These are phyloP conservation scores for Pseudocercospora fuligena DNA, from an alignment of 2,329 filamentous ascomycete species.

Conservation along the genomic window DNA sequence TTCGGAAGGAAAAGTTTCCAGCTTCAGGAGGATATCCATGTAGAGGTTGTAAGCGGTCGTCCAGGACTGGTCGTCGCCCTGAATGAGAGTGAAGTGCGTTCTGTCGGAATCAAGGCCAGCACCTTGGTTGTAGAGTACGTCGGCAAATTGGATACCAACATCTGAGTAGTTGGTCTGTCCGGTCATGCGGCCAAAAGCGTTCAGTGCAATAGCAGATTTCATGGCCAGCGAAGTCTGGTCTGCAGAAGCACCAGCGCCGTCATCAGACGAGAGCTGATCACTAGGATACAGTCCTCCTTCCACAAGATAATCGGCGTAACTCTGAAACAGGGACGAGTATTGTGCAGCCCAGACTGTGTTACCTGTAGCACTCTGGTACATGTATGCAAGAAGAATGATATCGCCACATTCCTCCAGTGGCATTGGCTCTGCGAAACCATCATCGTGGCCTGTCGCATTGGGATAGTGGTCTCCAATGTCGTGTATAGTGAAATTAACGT, in stretches of 20 bases:
- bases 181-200: conserved; percentile 49
- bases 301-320: conserved; percentile 60
- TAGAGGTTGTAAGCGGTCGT: conserved; percentile 60
- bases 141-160: conserved; percentile 43
- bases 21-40: conserved; percentile 51
- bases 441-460: conserved; percentile 38
- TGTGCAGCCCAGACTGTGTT: conserved; percentile 64
- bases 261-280: conserved; percentile 50
- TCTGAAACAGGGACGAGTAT: conserved; percentile 50
- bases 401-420: conserved; percentile 36
- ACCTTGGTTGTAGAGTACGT: conserved; percentile 50
- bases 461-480: conserved; percentile 36
- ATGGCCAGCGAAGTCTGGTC: conserved; percentile 56
- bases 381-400: conserved; percentile 24
- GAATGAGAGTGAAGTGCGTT: conserved; percentile 53
- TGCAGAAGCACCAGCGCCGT: conserved; percentile 39
- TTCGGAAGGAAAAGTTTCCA: conserved; percentile 52
- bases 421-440: conserved; percentile 49
- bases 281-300: conserved; percentile 58
- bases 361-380: conserved; percentile 56
- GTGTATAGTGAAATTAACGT: conserved; percentile 32
- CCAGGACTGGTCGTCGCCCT: conserved; percentile 41
- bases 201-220: conserved; percentile 54
- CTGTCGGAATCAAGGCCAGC: conserved; percentile 48
- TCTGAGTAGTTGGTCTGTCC: conserved; percentile 44